These are phyloP conservation scores for Sporothrix inflata DNA, from an alignment of 2,329 filamentous ascomycete genomes.

Conservation along the genomic window DNA sequence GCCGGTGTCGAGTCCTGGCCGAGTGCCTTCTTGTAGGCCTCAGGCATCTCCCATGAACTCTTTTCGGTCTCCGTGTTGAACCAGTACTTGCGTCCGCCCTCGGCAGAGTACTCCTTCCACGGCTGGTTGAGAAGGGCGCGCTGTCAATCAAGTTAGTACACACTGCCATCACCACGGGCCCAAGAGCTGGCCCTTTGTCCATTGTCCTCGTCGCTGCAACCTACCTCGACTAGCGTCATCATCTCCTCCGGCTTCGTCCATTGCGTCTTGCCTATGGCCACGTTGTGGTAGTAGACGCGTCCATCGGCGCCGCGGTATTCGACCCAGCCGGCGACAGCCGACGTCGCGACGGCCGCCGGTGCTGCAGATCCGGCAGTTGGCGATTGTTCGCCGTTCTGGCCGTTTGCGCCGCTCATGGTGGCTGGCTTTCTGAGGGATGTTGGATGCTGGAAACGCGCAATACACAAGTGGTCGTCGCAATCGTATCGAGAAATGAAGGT, in stretches of 20 bases:
- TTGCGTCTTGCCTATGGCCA: slow-evolving; percentile 81
- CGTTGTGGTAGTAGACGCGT: slow-evolving; percentile 88
- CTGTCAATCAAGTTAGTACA: slow-evolving; percentile 49
- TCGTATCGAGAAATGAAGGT: background rate
- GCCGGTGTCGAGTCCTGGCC: slow-evolving; percentile 57
- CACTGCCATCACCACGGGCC: slow-evolving; percentile 29
- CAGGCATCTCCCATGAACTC: slow-evolving; percentile 94
- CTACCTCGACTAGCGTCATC: slow-evolving; percentile 80
- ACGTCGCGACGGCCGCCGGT: background rate
- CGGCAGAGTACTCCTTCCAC: slow-evolving; percentile 90
- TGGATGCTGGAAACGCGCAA: background rate
- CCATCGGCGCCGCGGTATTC: slow-evolving; percentile 82
- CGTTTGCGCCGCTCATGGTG: slow-evolving; percentile 63
- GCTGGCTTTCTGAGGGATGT: background rate
- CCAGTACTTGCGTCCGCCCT: slow-evolving; percentile 91
- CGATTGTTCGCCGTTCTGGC: slow-evolving; percentile 53
- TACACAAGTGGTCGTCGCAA: background rate
- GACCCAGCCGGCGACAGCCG: slow-evolving; percentile 64
- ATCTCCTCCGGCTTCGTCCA: slow-evolving; percentile 93
- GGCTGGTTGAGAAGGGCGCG: slow-evolving; percentile 79
- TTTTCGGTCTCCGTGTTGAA: slow-evolving; percentile 89
- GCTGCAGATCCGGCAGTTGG: background rate
- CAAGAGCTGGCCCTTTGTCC: too few species aligned
- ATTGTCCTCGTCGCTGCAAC: background rate
- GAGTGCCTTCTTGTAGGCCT: slow-evolving; percentile 75